Base-by-base conservation (phyloP, 2,329 filamentous ascomycete species). In the Dactylellina cionopaga region DNA sequence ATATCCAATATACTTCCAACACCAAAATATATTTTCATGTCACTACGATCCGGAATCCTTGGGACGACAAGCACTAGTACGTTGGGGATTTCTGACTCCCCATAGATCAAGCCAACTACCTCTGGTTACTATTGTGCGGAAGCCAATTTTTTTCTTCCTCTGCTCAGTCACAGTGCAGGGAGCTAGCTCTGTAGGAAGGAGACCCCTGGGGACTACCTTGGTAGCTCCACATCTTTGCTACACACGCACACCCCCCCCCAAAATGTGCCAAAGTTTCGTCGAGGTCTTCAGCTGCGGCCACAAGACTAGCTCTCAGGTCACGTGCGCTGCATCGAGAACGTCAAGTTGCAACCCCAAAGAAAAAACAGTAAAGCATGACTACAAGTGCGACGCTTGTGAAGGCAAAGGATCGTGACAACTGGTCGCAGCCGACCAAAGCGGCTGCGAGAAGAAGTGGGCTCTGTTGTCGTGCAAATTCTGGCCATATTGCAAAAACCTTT, bases 151-250 rank as follows among this genome's bases (percentile, higher is more conserved):
- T 54, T 54, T 60, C 35, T 39, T 46, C 27, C 51, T 70, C n/a
- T 63, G n/a, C 58, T 63, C 56, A 41, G 58, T 71, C 55, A 55
- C 39, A 39, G 51, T 71, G 56, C 49, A 63, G 43, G 65, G 51
- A 71, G 65, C 65, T 71, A 71, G 65, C 46, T 63, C 56, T 71
- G 65, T 58, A 71, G 65, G 65, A 51, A 58, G 63, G 51, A 29
- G 46, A 55, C 39, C 52, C 56, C 65, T 54, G 46, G 65, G 58
- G 41, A n/a, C 65, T 39, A 31, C 52, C 56, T 49, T 56, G 65
- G 65, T 58, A 71, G 65, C 65, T 71, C 65, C 65, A 71, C 65
- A 71, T 56, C 63, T 63, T 62, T 71, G 41, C 56, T 63, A 63
- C 65, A 63, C 46, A 69, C 56, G 33, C 65, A 55, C 47, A 54